phyloP scores from a whole-genome alignment of 768 basidiomycete species.

The Termitomyces sp. region DNA sequence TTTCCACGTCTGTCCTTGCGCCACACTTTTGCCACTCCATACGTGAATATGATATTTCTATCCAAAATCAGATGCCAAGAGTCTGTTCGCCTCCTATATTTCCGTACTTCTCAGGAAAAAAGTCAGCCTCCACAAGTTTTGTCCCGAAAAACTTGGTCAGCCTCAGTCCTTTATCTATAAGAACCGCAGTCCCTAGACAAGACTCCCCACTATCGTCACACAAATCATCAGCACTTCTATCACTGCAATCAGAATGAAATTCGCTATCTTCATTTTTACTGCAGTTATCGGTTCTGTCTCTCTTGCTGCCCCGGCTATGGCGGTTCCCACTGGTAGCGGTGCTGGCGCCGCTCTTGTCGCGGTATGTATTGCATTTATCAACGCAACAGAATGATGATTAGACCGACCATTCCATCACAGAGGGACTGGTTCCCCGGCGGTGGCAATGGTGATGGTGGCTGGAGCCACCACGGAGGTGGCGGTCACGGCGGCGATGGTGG shows the following conservation, averaged over 20 bases:
- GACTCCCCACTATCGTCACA: background rate
- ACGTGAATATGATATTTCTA: background rate
- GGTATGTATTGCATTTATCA: background rate
- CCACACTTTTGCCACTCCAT: background rate
- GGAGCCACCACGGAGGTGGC: background rate
- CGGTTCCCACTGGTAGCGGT: conserved; percentile 1
- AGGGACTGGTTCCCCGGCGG: background rate
- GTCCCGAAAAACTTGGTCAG: background rate
- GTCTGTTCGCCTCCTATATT: background rate
- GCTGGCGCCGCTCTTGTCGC: background rate
- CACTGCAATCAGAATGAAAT: conserved; percentile 1
- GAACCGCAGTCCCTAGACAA: background rate
- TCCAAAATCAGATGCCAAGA: background rate
- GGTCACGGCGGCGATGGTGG: conserved; percentile 1
- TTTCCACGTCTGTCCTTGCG: background rate
- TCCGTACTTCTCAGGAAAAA: background rate
- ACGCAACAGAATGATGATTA: background rate
- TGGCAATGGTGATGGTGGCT: conserved; percentile 1
- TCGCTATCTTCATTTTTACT: conserved; percentile 3
- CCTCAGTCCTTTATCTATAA: background rate
- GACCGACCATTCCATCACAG: background rate
- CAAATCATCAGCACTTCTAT: background rate
- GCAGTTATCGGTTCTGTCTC: conserved; percentile 1
- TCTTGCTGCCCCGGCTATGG: conserved; percentile 1
- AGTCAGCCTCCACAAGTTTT: background rate